Evolutionary conservation across 768 basidiomycete species (phyloP).

Genomic region (Phaeotremella skinneri): DNA sequence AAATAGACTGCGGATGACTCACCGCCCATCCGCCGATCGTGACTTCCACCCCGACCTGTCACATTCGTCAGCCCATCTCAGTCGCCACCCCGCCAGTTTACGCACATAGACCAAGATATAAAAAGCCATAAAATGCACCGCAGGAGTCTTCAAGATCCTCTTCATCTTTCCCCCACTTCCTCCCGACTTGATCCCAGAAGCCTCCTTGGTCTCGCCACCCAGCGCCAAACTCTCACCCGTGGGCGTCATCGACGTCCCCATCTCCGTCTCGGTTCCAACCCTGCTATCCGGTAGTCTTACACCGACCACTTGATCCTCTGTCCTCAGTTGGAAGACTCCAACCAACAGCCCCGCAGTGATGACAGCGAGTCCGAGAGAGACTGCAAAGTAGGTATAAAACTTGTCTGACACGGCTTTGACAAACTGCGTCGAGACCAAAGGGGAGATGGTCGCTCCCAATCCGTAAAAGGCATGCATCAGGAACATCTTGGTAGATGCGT

Average conservation of each 20-base stretch:
- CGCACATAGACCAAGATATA: slow-evolving; percentile 52
- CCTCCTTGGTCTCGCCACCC: slow-evolving; percentile 1
- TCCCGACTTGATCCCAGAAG: background rate
- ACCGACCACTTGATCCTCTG: slow-evolving; percentile 62
- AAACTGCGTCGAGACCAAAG: slow-evolving; percentile 79
- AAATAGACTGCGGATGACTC: slow-evolving; percentile 4
- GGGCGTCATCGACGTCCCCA: background rate
- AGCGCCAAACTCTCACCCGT: background rate
- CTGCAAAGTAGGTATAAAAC: slow-evolving; percentile 64
- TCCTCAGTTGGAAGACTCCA: slow-evolving; percentile 65
- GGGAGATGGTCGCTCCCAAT: slow-evolving; percentile 61
- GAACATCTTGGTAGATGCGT: slow-evolving; percentile 53
- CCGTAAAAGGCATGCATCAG: slow-evolving; percentile 47
- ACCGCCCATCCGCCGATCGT: slow-evolving; percentile 51
- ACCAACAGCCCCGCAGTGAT: slow-evolving; percentile 60
- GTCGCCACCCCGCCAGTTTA: background rate
- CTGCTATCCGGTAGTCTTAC: slow-evolving; percentile 9
- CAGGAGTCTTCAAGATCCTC: slow-evolving; percentile 39
- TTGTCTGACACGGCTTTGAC: slow-evolving; percentile 32
- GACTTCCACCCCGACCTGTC: slow-evolving; percentile 52
- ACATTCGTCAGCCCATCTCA: slow-evolving; percentile 1
- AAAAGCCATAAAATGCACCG: slow-evolving; percentile 47
- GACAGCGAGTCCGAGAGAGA: slow-evolving; percentile 66
- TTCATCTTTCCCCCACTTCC: slow-evolving; percentile 39
- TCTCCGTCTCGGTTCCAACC: slow-evolving; percentile 2